Conservation (phyloP, 1,284 basidiomycete species). For the Mycosarcoma mackinlayi region DNA sequence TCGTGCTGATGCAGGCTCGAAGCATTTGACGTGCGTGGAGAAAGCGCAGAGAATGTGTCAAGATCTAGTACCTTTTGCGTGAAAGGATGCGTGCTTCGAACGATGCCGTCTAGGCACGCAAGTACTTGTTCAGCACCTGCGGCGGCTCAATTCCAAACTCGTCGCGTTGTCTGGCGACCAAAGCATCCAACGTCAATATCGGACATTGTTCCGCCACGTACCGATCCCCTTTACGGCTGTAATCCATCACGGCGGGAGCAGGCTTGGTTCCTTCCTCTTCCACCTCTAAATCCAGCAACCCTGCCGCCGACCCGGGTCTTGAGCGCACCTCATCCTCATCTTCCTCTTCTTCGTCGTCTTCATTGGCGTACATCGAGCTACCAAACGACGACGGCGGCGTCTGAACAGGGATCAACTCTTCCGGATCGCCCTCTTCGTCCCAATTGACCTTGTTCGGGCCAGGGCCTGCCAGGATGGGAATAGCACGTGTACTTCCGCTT, state of each 20-base stretch:
- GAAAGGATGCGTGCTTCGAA: too few species aligned
- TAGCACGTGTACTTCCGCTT: conserved; percentile 1
- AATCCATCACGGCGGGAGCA: conserved; percentile 52
- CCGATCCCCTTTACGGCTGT: conserved; percentile 47
- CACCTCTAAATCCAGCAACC: conserved; percentile 18
- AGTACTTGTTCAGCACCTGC: conserved; percentile 16
- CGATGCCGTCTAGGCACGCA: conserved; percentile 16
- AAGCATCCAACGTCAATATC: conserved; percentile 34
- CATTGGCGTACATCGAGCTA: conserved; percentile 38
- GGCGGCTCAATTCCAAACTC: conserved; percentile 37
- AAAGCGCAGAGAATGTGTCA: background rate
- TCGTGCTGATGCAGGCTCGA: too few species aligned
- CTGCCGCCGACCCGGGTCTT: conserved; percentile 42
- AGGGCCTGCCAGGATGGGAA: conserved; percentile 34
- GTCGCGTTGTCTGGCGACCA: conserved; percentile 25
- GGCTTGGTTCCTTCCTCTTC: conserved; percentile 33
- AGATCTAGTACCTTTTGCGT: background rate
- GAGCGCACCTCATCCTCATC: conserved; percentile 42
- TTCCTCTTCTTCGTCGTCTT: conserved; percentile 34
- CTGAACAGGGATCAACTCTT: conserved; percentile 57
- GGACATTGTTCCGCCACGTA: conserved; percentile 39
- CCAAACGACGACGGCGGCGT: conserved; percentile 49
- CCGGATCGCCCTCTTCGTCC: conserved; percentile 52
- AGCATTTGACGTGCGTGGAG: too few species aligned
- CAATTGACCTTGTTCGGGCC: conserved; percentile 44